Conservation (phyloP, 2,329 filamentous ascomycete genomes). For the Pyrenochaeta sp. region DNA sequence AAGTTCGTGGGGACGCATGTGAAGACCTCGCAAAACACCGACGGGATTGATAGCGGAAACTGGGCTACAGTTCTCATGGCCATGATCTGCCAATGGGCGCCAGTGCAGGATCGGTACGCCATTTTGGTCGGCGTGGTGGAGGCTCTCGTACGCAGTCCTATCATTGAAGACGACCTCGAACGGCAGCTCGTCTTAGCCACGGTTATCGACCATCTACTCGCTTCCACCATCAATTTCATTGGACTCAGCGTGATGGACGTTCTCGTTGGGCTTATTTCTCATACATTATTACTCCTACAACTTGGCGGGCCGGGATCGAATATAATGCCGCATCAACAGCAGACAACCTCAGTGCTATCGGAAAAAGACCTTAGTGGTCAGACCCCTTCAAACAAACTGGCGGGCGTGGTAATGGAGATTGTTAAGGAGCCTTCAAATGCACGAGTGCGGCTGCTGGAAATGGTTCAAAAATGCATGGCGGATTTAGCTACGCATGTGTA, state of each 20-base stretch:
- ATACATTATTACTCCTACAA: constrained; percentile 80
- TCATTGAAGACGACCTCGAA: constrained; percentile 74
- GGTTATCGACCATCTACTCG: constrained; percentile 82
- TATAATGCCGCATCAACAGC: constrained; percentile 51
- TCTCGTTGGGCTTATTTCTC: constrained; percentile 81
- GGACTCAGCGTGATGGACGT: constrained; percentile 97
- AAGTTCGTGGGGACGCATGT: constrained; percentile 68
- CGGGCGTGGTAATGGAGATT: constrained; percentile 49
- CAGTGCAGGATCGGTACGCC: constrained; percentile 92
- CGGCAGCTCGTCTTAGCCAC: constrained; percentile 79
- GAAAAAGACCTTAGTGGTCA: constrained; percentile 31
- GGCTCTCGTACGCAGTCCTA: constrained; percentile 71
- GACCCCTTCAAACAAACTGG: constrained; percentile 27
- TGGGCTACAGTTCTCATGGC: constrained; percentile 88
- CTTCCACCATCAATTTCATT: constrained; percentile 91
- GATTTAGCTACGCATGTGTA: constrained; percentile 93
- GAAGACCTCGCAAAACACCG: constrained; percentile 33
- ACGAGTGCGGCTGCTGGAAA: constrained; percentile 70
- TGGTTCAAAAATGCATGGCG: constrained; percentile 85
- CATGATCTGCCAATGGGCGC: constrained; percentile 83
- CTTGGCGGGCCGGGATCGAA: constrained; percentile 59
- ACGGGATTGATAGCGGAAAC: constrained; percentile 62
- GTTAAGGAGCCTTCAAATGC: constrained; percentile 59
- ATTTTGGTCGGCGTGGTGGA: constrained; percentile 87
- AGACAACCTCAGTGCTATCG: constrained; percentile 36